These are phyloP conservation scores for Chlamydomonas asymmetrica DNA, from an alignment of 139 green algal genomes.

Conservation along the genomic window DNA sequence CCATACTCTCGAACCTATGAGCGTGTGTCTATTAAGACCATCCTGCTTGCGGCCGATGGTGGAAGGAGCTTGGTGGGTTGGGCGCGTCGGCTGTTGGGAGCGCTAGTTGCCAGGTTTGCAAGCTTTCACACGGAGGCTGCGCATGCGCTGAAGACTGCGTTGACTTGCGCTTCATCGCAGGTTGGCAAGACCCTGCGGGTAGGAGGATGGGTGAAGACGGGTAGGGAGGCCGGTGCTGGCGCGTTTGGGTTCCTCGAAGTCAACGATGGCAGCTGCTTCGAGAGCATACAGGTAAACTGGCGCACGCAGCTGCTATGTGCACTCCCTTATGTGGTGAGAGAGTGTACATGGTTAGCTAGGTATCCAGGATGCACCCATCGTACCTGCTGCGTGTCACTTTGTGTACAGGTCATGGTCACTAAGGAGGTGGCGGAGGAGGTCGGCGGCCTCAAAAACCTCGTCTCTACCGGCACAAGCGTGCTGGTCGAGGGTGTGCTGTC, in stretches of 20 bases:
- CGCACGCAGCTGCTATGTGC: no score
- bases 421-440: constrained; percentile 76
- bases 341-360: background rate
- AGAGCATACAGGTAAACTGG: constrained; percentile 82
- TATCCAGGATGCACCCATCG: background rate
- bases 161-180: constrained; percentile 33
- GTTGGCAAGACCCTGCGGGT: constrained; percentile 77
- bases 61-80: constrained; percentile 63
- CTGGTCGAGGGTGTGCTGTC: constrained; percentile 84
- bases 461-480: constrained; percentile 84
- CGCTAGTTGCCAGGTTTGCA: background rate
- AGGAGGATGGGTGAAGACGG: constrained; percentile 98
- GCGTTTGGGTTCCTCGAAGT: constrained; percentile 97
- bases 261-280: constrained; percentile 92
- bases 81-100: background rate
- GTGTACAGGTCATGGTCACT: constrained; percentile 73
- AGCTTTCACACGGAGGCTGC: background rate
- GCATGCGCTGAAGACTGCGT: background rate
- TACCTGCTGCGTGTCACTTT: no score
- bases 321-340: no score
- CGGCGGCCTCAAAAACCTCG: constrained; percentile 66
- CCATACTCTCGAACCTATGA: constrained; percentile 61
- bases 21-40: constrained; percentile 59
- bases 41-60: constrained; percentile 63
- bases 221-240: constrained; percentile 87